phyloP scores from a whole-genome alignment of 768 basidiomycete species.

The Xerocomus spinulosus region DNA sequence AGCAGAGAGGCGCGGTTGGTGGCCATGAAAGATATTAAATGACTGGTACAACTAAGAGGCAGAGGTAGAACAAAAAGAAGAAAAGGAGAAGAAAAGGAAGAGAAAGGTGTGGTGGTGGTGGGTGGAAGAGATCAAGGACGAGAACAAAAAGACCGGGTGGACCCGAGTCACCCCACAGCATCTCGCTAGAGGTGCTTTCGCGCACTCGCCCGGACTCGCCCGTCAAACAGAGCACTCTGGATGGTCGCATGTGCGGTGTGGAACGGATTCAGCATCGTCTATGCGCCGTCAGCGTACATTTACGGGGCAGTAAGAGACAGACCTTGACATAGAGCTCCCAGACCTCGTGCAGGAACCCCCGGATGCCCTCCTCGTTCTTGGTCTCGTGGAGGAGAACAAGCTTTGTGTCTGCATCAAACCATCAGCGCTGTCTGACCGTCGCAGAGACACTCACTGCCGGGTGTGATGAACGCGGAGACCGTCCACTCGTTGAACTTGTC shows the following conservation, averaged over 20 bases:
- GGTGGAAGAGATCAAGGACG: conserved; percentile 7
- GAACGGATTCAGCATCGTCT: conserved; percentile 95
- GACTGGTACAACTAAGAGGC: conserved; percentile 19
- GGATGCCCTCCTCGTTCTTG: conserved; percentile 97
- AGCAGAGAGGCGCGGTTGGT: conserved; percentile 77
- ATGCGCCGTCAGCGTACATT: conserved; percentile 6
- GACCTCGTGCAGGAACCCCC: conserved; percentile 86
- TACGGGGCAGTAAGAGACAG: conserved; percentile 12
- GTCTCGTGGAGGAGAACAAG: conserved; percentile 90
- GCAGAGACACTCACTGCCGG: conserved; percentile 68
- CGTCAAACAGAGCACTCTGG: conserved; percentile 77
- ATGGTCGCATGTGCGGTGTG: conserved; percentile 86
- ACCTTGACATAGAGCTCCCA: conserved; percentile 99
- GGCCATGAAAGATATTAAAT: conserved; percentile 28
- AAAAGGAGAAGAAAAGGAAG: conserved; percentile 10
- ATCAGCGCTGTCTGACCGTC: conserved; percentile 15
- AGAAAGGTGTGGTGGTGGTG: conserved; percentile 2
- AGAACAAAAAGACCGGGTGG: conserved; percentile 18
- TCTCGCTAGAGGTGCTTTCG: conserved; percentile 63
- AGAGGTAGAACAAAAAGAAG: conserved; percentile 7
- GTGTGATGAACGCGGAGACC: conserved; percentile 92
- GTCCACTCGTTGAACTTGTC: conserved; percentile 99
- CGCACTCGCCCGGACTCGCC: conserved; percentile 78
- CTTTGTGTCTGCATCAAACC: conserved; percentile 70
- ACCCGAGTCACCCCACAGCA: conserved; percentile 16